phyloP scores from a whole-genome alignment of 2,329 filamentous ascomycete species.

The Cladosporium sp. region DNA sequence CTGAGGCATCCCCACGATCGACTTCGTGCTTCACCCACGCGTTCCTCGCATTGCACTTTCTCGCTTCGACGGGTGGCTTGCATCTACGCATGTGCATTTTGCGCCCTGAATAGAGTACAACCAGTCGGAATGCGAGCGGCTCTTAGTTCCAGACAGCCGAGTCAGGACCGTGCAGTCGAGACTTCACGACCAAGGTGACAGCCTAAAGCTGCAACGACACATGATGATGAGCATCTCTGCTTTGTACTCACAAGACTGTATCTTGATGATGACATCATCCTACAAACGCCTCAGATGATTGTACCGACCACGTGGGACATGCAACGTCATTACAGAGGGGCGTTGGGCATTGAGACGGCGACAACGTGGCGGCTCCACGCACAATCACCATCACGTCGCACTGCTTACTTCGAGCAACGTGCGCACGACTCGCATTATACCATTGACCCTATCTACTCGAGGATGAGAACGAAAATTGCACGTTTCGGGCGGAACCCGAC shows the following conservation, averaged over 20 bases:
- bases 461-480: background rate
- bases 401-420: background rate
- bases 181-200: background rate
- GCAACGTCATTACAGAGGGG: background rate
- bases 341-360: background rate
- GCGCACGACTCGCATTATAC: background rate
- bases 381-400: background rate
- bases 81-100: background rate
- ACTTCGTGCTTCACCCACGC: background rate
- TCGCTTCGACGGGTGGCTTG: background rate
- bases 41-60: background rate
- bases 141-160: background rate
- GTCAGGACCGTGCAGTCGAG: background rate
- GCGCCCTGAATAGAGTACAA: background rate
- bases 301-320: too few relatives aligned
- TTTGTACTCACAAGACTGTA: background rate
- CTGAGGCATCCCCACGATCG: background rate
- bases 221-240: background rate
- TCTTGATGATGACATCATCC: too few relatives aligned
- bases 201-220: background rate
- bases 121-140: conserved; percentile 4
- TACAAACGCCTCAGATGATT: too few relatives aligned
- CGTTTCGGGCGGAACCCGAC: background rate
- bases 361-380: background rate
- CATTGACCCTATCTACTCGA: background rate